Evolutionary conservation across 2,329 filamentous ascomycete species (phyloP).

Genomic region (Bisporella sp.): DNA sequence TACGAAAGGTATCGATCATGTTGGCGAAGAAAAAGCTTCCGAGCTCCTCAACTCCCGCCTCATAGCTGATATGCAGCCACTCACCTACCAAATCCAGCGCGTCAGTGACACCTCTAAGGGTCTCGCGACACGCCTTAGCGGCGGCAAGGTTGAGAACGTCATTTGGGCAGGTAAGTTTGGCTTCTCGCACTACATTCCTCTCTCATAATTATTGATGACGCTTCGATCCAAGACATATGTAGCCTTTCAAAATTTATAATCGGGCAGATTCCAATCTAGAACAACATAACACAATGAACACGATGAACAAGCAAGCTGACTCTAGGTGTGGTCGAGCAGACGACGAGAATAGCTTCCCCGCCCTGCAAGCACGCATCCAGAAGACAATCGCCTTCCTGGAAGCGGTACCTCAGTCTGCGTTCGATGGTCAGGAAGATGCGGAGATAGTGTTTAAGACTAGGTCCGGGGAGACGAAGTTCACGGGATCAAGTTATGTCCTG

Average conservation of each 20-base stretch:
- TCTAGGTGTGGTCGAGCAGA: constrained; percentile 13
- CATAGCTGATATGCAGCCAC: constrained; percentile 37
- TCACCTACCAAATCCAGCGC: constrained; percentile 40
- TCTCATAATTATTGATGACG: too few relatives aligned
- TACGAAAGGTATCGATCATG: constrained; percentile 31
- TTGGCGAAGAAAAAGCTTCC: constrained; percentile 28
- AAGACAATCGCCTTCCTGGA: neutral
- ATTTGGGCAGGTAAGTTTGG: constrained; percentile 25
- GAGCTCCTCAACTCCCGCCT: constrained; percentile 19
- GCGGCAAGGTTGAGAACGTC: constrained; percentile 8
- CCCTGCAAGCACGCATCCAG: constrained; percentile 26
- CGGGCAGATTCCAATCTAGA: too few relatives aligned
- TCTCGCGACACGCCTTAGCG: constrained; percentile 16
- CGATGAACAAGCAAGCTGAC: too few relatives aligned
- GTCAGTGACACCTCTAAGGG: constrained; percentile 34
- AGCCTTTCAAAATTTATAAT: too few relatives aligned
- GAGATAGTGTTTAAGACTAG: neutral
- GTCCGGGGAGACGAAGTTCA: constrained; percentile 23
- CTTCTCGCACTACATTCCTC: too few relatives aligned
- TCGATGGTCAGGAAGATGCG: neutral
- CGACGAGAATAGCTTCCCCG: constrained; percentile 39
- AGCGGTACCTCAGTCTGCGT: neutral
- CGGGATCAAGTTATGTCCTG: constrained; percentile 36
- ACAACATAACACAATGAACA: too few relatives aligned
- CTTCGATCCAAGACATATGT: too few relatives aligned